A percentile compares a stretch with the other conserved stretches of the same genome.
Conservation (phyloP, 2,329 filamentous ascomycete genomes). For the Fusarium pilosicola region DNA sequence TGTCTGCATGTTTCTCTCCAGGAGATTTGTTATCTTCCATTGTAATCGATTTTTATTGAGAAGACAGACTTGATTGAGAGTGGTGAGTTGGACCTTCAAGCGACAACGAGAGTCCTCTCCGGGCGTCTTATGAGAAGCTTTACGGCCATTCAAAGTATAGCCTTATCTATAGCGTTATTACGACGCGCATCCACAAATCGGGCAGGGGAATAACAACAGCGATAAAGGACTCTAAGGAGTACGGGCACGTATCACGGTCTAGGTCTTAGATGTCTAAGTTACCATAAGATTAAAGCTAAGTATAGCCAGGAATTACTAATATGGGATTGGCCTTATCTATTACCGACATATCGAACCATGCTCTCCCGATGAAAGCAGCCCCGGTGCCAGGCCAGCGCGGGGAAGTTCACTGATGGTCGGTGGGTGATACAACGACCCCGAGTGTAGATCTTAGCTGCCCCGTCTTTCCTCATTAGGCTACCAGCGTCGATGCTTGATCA, state of each 20-base stretch:
- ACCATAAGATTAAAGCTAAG: fast-evolving
- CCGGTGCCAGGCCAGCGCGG: background rate
- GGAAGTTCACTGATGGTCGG: fast-evolving
- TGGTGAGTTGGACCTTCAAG: too few relatives aligned
- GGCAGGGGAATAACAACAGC: too few relatives aligned
- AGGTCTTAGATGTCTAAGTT: fast-evolving
- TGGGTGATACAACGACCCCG: background rate
- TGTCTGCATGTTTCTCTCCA: fast-evolving
- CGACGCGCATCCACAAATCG: background rate
- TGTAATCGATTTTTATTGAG: background rate
- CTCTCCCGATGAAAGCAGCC: background rate
- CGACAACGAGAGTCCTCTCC: too few relatives aligned
- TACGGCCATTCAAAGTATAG: too few relatives aligned
- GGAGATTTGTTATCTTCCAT: background rate
- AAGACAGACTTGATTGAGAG: fast-evolving
- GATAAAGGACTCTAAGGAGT: background rate
- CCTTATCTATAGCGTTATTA: background rate
- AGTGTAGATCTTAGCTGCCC: background rate
- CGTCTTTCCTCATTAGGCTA: background rate
- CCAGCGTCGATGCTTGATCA: fast-evolving
- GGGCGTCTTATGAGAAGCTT: background rate
- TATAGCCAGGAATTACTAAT: background rate
- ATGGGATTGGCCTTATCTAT: background rate
- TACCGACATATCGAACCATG: background rate
- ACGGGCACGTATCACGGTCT: background rate